These are phyloP conservation scores for Ambrosiella cleistominuta DNA, from an alignment of 2,329 filamentous ascomycete species.

Conservation along the genomic window DNA sequence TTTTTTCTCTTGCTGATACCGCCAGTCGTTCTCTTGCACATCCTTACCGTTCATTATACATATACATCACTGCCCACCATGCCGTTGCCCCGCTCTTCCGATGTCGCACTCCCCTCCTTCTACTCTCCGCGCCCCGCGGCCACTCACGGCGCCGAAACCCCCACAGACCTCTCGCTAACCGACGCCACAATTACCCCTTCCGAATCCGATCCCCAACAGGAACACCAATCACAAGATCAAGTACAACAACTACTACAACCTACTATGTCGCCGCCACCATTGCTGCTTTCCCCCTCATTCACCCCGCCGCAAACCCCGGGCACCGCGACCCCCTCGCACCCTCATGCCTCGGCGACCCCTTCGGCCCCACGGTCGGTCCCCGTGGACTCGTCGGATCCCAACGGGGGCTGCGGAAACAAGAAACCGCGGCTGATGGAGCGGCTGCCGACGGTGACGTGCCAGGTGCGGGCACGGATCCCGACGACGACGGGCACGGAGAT, in stretches of 20 bases:
- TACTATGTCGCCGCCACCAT: slow-evolving; percentile 31
- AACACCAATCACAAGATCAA: background rate
- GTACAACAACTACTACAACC: slow-evolving; percentile 8
- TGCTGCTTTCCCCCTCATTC: slow-evolving; percentile 74
- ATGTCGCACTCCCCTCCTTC: slow-evolving; percentile 12
- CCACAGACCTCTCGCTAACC: background rate
- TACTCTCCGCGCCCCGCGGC: slow-evolving; percentile 12
- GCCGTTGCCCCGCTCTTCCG: background rate
- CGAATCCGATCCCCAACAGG: slow-evolving; percentile 5
- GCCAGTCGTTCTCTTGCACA: too few relatives aligned
- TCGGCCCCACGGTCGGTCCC: slow-evolving; percentile 34
- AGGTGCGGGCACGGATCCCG: slow-evolving; percentile 86
- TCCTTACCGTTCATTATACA: too few relatives aligned
- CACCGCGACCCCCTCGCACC: slow-evolving; percentile 30
- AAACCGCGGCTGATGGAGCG: slow-evolving; percentile 55
- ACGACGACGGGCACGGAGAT: slow-evolving; percentile 86
- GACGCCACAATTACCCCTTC: background rate
- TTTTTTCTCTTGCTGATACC: too few relatives aligned
- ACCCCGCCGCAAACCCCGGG: slow-evolving; percentile 53
- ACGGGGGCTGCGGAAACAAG: slow-evolving; percentile 43
- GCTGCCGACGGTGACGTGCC: slow-evolving; percentile 76
- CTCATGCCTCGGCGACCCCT: slow-evolving; percentile 14
- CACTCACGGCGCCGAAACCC: background rate
- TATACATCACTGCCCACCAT: background rate
- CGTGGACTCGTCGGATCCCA: slow-evolving; percentile 40